Base-by-base conservation (phyloP, 805 yeast genomes). In the Torulaspora microellipsoides region DNA sequence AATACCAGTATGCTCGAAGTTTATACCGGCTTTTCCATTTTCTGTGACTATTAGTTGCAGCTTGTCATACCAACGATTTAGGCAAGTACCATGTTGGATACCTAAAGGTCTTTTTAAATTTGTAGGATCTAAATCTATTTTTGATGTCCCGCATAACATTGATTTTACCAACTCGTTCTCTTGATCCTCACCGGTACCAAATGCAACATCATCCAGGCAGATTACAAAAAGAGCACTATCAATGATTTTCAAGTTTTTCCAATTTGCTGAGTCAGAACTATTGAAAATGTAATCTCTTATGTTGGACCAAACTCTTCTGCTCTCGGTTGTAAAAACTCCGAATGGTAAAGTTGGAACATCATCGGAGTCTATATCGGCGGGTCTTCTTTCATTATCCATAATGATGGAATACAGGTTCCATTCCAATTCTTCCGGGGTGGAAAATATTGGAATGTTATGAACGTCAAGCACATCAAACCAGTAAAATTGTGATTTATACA, bases 31-130 rank as follows among this genome's bases (percentile, higher is more conserved):
- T 64, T 85, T 85, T 17, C 95, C 95, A 64, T 89, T 87, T 61
- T 81, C 79, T 4, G 96, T 87, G 43, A 89, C 78, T 42, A 89
- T 89, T 52, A 89, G 74, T 65, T 89, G 96, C 51, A 89, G 67
- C 66, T 89, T 89, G 66, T 89, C 97, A 62, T 88, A 89, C 96
- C 96, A 89, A 62, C 97, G 72, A 65, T 89, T 89, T 28, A 95
- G 84, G 67, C 96, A 88, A 4, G 96, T 87, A 46, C 97, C 97
- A 28, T 84, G 83, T 67, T 89, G 97, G 38, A 88, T 81, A 54
- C 96, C 96, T 17, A 55, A 41, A 13, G 63, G 61, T 12, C 45
- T 42, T 9, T 43, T 38, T 1, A 42, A 33, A 20, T 49, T 45
- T 11, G 48, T 48, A 13, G 49, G 49, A 40, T 53, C 58, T 53